A percentile compares a stretch with the other conserved stretches of the same genome.
Conservation (phyloP, 257 asterid species). For the Penstemon barbatus region DNA sequence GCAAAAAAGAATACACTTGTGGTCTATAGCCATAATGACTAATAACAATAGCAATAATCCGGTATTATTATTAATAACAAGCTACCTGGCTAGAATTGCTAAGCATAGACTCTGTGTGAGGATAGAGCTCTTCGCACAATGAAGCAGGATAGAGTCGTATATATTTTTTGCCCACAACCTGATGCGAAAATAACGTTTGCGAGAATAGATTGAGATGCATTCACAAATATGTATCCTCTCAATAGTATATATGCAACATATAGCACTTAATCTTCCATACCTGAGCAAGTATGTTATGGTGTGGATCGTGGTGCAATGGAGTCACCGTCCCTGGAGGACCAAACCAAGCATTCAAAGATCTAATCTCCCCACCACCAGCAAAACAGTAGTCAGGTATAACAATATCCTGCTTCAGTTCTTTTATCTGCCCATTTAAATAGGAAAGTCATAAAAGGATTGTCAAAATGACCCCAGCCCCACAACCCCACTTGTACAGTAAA, state of each 20-base stretch:
- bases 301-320: slow-evolving; percentile 97
- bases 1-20: not conserved
- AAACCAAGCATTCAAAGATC: slow-evolving; percentile 92
- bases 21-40: not conserved
- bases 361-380: slow-evolving; percentile 87
- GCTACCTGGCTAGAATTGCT: slow-evolving; percentile 92
- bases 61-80: not conserved
- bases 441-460: slow-evolving; percentile 19
- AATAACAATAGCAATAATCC: slow-evolving; percentile 3
- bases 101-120: slow-evolving; percentile 74
- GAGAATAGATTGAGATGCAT: not conserved
- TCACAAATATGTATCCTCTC: slow-evolving; percentile 8
- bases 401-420: slow-evolving; percentile 81
- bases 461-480: not conserved
- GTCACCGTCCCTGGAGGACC: slow-evolving; percentile 98
- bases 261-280: slow-evolving; percentile 36
- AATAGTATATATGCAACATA: not conserved
- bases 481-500: slow-evolving; percentile 1
- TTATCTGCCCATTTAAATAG: slow-evolving; percentile 59
- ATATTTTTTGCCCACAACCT: slow-evolving; percentile 63
- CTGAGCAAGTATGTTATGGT: slow-evolving; percentile 98
- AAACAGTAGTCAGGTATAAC: slow-evolving; percentile 91
- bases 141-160: slow-evolving; percentile 67
- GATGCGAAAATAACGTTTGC: not conserved
- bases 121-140: slow-evolving; percentile 54